Base-by-base conservation (phyloP, 306 rosid genomes). In the Mimosa pudica region DNA sequence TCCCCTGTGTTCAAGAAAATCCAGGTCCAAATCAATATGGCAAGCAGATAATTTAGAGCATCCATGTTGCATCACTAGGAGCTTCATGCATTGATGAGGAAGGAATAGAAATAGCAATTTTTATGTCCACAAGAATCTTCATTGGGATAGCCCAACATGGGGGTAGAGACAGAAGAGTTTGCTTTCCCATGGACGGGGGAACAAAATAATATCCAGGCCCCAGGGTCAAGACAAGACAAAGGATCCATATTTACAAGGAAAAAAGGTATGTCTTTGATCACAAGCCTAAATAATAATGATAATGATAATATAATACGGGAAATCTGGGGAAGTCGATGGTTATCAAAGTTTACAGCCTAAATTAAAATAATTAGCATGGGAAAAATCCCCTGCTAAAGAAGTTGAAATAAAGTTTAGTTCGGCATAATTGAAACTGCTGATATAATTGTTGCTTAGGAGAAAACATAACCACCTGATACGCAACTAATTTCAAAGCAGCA, bases 401-500 rank as follows among this genome's bases (percentile, higher is more conserved):
- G 13, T 16, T 44, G 75, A 75, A 78, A 63, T 51, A 58, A 66
- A 57, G 73, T 85, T 57, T 67, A 62, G 32, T 79, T 73, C 11
- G 64, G 79, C 65, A 76, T 35, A 33, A 77, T 35, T 38, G 51
- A 76, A 68, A 51, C 57, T 64, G 48, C 44, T 51, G 54, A 88
- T 63, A 90, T 79, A 74, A 83, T 74, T 70, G 84, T 83, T 84
- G 88, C 88, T 86, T 90, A 84, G 48, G 88, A 82, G 93, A 88
- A 63, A 90, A 88, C 81, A 85, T 80, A 77, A 89, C 92, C 82
- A 92, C 97, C 91, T 92, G 97, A 84, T 87, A 86, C 79, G 93
- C 88, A 48, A 92, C 98, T 82, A 94, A 81, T 82, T 92, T 92
- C 86, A 94, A 71, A 18, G 98, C 94, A 84, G 98, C 93, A 77